These are phyloP conservation scores for Termitomyces sp. DNA, from an alignment of 768 basidiomycete species.

Conservation along the genomic window DNA sequence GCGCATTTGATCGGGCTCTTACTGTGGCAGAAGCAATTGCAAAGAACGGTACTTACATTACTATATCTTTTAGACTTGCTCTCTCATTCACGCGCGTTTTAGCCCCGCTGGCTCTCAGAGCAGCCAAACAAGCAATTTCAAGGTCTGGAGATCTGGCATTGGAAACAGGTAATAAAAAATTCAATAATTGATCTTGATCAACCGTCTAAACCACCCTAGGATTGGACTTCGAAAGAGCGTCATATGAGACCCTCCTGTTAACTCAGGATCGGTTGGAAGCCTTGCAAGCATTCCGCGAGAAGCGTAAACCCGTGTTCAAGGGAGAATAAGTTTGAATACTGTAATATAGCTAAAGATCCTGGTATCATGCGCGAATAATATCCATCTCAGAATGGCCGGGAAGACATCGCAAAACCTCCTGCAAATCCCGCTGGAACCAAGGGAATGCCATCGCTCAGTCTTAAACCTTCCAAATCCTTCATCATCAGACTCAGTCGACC, in stretches of 20 bases:
- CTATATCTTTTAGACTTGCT: not conserved
- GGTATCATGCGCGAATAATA: conserved; percentile 2
- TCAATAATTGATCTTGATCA: not conserved
- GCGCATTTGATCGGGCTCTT: conserved; percentile 68
- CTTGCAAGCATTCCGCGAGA: conserved; percentile 80
- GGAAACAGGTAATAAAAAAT: conserved; percentile 55
- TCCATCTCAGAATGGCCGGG: conserved; percentile 36
- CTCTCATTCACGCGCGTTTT: not conserved
- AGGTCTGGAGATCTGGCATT: conserved; percentile 73
- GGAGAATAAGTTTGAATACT: conserved; percentile 54
- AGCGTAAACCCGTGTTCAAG: conserved; percentile 71
- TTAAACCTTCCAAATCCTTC: conserved; percentile 77
- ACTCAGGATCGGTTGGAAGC: conserved; percentile 81
- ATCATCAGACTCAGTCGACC: conserved; percentile 79
- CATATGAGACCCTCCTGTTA: conserved; percentile 75
- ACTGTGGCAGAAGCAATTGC: conserved; percentile 62
- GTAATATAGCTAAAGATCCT: conserved; percentile 14
- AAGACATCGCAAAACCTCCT: conserved; percentile 45
- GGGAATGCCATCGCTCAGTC: conserved; percentile 52
- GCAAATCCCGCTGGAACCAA: conserved; percentile 48
- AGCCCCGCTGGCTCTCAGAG: conserved; percentile 86
- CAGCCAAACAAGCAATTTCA: conserved; percentile 83
- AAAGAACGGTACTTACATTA: conserved; percentile 48
- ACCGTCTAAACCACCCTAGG: conserved; percentile 31
- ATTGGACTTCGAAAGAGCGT: conserved; percentile 87